phyloP scores from a whole-genome alignment of 75 land plant species.

The Pinus taeda region DNA sequence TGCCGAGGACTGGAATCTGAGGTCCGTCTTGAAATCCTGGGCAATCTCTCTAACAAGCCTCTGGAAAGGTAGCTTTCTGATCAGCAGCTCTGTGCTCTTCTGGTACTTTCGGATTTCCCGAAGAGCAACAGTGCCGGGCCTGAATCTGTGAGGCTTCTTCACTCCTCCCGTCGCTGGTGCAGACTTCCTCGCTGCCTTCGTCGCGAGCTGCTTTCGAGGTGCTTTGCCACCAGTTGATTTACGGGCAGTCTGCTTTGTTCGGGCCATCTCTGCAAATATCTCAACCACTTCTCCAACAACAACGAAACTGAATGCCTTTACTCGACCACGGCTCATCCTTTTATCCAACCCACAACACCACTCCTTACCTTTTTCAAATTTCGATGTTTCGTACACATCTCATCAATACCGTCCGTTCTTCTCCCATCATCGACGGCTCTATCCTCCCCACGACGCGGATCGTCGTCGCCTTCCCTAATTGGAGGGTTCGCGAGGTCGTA shows the following conservation, averaged over 20 bases:
- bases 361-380: too few relatives aligned
- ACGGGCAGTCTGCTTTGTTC: constrained; percentile 30
- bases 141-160: constrained; percentile 14
- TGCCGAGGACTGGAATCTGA: neutral
- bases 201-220: constrained; percentile 23
- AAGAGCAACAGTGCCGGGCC: constrained; percentile 2
- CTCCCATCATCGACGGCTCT: too few relatives aligned
- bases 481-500: too few relatives aligned
- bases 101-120: constrained; percentile 12
- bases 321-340: too few relatives aligned
- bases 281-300: too few relatives aligned
- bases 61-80: constrained; percentile 24
- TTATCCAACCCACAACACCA: too few relatives aligned
- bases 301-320: too few relatives aligned
- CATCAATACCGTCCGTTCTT: too few relatives aligned
- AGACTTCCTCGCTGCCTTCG: constrained; percentile 34
- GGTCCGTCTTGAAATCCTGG: constrained; percentile 12
- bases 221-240: constrained; percentile 27
- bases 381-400: too few relatives aligned
- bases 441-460: too few relatives aligned
- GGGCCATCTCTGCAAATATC: constrained; percentile 7
- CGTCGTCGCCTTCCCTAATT: too few relatives aligned
- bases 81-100: constrained; percentile 5
- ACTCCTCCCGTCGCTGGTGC: constrained; percentile 31
- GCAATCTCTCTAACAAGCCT: constrained; percentile 17